phyloP scores from a whole-genome alignment of 2,329 filamentous ascomycete species.

The Exophiala sideris region DNA sequence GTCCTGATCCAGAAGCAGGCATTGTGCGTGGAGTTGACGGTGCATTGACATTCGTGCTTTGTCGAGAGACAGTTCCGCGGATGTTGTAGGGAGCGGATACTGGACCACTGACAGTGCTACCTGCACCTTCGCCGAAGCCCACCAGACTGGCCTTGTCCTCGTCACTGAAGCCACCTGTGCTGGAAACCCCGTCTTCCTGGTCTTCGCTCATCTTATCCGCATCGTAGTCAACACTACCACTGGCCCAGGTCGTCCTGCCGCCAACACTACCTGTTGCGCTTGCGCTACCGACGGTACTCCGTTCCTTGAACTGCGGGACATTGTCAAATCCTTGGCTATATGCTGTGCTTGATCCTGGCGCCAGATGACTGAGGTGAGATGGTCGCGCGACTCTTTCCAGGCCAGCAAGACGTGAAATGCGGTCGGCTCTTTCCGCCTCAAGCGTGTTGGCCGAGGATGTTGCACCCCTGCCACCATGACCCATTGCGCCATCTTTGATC shows the following conservation, averaged over 20 bases:
- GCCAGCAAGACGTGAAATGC: slow-evolving; percentile 91
- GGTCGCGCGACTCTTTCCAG: slow-evolving; percentile 77
- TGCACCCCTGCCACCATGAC: slow-evolving; percentile 60
- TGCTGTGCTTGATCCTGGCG: slow-evolving; percentile 30
- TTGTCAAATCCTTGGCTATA: slow-evolving; percentile 62
- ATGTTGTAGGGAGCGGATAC: slow-evolving; percentile 57
- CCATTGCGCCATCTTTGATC: slow-evolving; percentile 93
- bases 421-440: slow-evolving; percentile 88
- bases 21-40: slow-evolving; percentile 29
- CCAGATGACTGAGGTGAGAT: slow-evolving; percentile 35
- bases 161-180: slow-evolving; percentile 77
- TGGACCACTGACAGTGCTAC: slow-evolving; percentile 76
- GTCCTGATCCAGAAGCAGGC: slow-evolving; percentile 23
- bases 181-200: slow-evolving; percentile 58
- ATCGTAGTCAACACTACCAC: slow-evolving; percentile 58
- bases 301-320: slow-evolving; percentile 69
- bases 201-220: slow-evolving; percentile 60
- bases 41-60: slow-evolving; percentile 38
- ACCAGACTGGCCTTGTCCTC: slow-evolving; percentile 81
- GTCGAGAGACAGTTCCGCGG: slow-evolving; percentile 35
- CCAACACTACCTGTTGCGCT: slow-evolving; percentile 79
- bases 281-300: slow-evolving; percentile 85
- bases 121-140: slow-evolving; percentile 88
- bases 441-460: slow-evolving; percentile 66
- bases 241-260: slow-evolving; percentile 65